Evolutionary conservation across 768 basidiomycete species (phyloP).

Genomic region (Lentinula sp.): DNA sequence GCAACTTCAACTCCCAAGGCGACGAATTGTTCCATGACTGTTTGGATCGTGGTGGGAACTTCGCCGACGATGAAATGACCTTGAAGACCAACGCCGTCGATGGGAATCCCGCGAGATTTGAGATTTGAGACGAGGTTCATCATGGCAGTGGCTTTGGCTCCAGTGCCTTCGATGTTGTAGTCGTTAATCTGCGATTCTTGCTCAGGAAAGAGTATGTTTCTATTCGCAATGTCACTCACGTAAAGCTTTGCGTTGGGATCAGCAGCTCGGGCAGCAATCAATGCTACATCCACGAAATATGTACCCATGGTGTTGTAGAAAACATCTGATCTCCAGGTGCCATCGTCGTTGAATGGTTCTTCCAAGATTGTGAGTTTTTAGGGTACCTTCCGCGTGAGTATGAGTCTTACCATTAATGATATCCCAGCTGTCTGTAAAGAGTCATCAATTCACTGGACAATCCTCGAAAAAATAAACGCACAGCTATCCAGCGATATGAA

Average conservation of each 20-base stretch:
- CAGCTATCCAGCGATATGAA: background rate
- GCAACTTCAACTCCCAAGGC: conserved; percentile 62
- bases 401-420: conserved; percentile 39
- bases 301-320: conserved; percentile 48
- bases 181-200: conserved; percentile 9
- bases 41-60: conserved; percentile 31
- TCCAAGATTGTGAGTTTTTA: conserved; percentile 4
- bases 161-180: conserved; percentile 31
- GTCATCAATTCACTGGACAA: background rate
- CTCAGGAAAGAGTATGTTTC: background rate
- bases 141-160: conserved; percentile 53
- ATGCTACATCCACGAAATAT: conserved; percentile 43
- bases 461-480: background rate
- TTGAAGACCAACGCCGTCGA: conserved; percentile 60
- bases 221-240: conserved; percentile 20
- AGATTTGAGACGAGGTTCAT: conserved; percentile 45
- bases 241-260: conserved; percentile 55
- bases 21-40: conserved; percentile 45
- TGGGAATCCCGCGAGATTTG: conserved; percentile 38
- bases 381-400: background rate
- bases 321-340: conserved; percentile 44
- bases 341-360: conserved; percentile 58
- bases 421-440: conserved; percentile 38
- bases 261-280: conserved; percentile 44
- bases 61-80: conserved; percentile 54